A percentile compares a stretch with the other conserved stretches of the same genome.
These are phyloP conservation scores for Mycocentrospora acerina DNA, from an alignment of 2,329 filamentous ascomycete genomes.

Conservation along the genomic window DNA sequence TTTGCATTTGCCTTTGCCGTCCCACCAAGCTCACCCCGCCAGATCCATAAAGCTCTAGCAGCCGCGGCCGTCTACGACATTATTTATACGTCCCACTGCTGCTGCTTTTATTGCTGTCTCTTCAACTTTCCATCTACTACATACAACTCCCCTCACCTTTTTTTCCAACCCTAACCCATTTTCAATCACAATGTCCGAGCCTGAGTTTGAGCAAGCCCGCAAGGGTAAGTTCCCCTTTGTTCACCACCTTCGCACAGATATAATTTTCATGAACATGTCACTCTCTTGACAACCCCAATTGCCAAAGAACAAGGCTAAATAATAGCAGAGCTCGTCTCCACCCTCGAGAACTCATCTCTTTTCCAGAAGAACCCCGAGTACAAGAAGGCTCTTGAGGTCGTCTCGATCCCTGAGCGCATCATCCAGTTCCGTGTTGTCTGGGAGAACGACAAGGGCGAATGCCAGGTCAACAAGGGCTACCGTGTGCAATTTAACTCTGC, in stretches of 20 bases:
- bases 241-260: background rate
- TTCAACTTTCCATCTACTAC: constrained; percentile 7
- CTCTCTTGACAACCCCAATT: constrained; percentile 1
- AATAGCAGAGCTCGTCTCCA: constrained; percentile 79
- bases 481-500: constrained; percentile 99
- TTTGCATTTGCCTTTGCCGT: constrained; percentile 19
- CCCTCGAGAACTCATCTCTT: constrained; percentile 88
- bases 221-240: constrained; percentile 64
- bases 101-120: constrained; percentile 12
- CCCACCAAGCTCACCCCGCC: constrained; percentile 19
- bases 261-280: background rate
- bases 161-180: constrained; percentile 8
- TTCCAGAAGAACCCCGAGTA: constrained; percentile 95
- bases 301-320: constrained; percentile 12
- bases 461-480: constrained; percentile 92
- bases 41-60: constrained; percentile 13
- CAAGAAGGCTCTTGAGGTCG: constrained; percentile 83
- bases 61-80: constrained; percentile 9
- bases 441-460: constrained; percentile 88
- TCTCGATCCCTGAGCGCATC: constrained; percentile 88
- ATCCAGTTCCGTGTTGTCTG: constrained; percentile 97
- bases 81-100: constrained; percentile 32
- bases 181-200: constrained; percentile 72
- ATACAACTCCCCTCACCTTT: constrained; percentile 3
- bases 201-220: constrained; percentile 99